Evolutionary conservation across 1,284 basidiomycete genomes (phyloP).

Genomic region (Cutaneotrichosporon sp.): DNA sequence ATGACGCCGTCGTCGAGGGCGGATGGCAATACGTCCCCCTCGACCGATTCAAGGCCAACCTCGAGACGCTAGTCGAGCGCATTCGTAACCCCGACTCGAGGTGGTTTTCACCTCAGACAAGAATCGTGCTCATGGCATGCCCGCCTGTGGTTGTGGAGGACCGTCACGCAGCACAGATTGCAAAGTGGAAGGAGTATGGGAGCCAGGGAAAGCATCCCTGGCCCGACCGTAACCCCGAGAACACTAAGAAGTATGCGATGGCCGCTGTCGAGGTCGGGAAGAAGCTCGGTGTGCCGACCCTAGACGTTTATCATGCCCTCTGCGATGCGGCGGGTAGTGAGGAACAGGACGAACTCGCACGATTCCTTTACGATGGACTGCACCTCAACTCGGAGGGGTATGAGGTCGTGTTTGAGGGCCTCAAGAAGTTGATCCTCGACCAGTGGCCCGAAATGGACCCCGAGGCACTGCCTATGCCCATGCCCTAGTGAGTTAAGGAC

Average conservation of each 20-base stretch:
- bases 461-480: slow-evolving; percentile 35
- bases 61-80: slow-evolving; percentile 63
- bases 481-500: slow-evolving; percentile 40
- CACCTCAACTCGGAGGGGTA: slow-evolving; percentile 74
- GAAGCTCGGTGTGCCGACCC: slow-evolving; percentile 60
- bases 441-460: slow-evolving; percentile 67
- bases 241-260: slow-evolving; percentile 64
- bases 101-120: slow-evolving; percentile 70
- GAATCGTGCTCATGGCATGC: slow-evolving; percentile 75
- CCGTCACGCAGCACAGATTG: slow-evolving; percentile 46
- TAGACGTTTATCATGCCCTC: slow-evolving; percentile 68
- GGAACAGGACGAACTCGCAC: slow-evolving; percentile 55
- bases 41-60: slow-evolving; percentile 64
- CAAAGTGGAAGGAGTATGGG: slow-evolving; percentile 43
- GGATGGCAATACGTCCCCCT: slow-evolving; percentile 60
- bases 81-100: slow-evolving; percentile 63
- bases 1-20: slow-evolving; percentile 67
- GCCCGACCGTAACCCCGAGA: slow-evolving; percentile 63
- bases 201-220: slow-evolving; percentile 34
- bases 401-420: slow-evolving; percentile 64
- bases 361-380: slow-evolving; percentile 64
- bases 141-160: slow-evolving; percentile 70
- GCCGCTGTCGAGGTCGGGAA: slow-evolving; percentile 60
- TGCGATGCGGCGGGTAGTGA: slow-evolving; percentile 65
- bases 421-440: slow-evolving; percentile 62